A percentile compares a stretch with the other conserved stretches of the same genome.
Conservation (phyloP, 225 moss, liverwort and hornwort species). For the Anthoceros angustus region DNA sequence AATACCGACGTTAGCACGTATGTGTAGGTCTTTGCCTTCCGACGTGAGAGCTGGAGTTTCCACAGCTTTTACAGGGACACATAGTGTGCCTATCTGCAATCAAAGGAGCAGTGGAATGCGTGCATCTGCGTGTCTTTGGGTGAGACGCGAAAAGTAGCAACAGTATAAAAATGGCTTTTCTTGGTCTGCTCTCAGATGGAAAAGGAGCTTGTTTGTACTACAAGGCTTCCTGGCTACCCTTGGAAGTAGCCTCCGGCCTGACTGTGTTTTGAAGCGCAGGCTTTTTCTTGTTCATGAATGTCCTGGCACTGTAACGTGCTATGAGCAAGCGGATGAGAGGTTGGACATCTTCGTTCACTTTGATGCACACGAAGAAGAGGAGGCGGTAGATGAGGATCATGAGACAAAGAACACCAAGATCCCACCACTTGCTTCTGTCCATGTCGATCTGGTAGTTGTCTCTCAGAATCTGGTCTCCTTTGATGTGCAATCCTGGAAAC, state of each 20-base stretch:
- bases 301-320: neutral
- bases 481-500: constrained; percentile 10
- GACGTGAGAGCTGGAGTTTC: too few relatives aligned
- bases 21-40: too few relatives aligned
- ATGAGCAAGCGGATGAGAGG: constrained; percentile 14
- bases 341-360: constrained; percentile 15
- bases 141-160: too few relatives aligned
- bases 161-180: too few relatives aligned
- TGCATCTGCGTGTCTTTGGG: too few relatives aligned
- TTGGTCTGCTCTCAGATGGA: too few relatives aligned
- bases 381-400: constrained; percentile 19
- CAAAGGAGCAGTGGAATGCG: too few relatives aligned
- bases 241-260: neutral
- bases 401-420: constrained; percentile 18
- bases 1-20: too few relatives aligned
- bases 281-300: constrained; percentile 12
- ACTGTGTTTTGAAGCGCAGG: neutral
- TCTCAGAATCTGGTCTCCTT: constrained; percentile 13
- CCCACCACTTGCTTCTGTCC: constrained; percentile 29
- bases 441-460: constrained; percentile 20
- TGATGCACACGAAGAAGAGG: constrained; percentile 19
- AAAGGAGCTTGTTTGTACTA: too few relatives aligned
- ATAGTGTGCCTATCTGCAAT: too few relatives aligned
- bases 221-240: too few relatives aligned
- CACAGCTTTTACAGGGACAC: too few relatives aligned